These are phyloP conservation scores for Thelonectria discophora DNA, from an alignment of 2,329 filamentous ascomycete genomes.

Conservation along the genomic window DNA sequence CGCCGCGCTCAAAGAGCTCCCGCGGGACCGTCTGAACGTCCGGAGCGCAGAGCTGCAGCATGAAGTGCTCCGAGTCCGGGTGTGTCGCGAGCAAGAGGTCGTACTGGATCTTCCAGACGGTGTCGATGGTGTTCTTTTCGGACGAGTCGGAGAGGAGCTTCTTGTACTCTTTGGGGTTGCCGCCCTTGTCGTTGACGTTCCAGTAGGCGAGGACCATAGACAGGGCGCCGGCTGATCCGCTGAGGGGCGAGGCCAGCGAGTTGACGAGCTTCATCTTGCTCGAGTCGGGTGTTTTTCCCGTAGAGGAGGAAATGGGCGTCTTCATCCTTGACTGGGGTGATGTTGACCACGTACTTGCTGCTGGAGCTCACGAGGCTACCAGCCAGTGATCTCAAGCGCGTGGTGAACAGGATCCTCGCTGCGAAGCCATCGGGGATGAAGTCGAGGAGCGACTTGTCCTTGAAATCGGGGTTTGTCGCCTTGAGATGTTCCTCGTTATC, in stretches of 20 bases:
- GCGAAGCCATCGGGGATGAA: conserved; percentile 10
- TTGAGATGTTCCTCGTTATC: conserved; percentile 4
- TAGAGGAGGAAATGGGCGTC: conserved; percentile 16
- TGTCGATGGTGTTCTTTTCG: background rate
- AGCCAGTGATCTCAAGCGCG: conserved; percentile 4
- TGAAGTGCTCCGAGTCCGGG: background rate
- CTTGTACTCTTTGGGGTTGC: background rate
- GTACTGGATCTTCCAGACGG: conserved; percentile 3
- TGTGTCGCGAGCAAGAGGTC: background rate
- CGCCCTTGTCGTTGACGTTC: background rate
- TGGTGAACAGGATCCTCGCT: conserved; percentile 12
- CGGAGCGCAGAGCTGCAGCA: conserved; percentile 16
- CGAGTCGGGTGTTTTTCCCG: conserved; percentile 1
- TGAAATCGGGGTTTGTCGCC: background rate
- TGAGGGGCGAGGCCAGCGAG: background rate
- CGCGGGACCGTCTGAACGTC: conserved; percentile 16
- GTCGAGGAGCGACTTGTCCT: conserved; percentile 12
- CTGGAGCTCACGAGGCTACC: background rate
- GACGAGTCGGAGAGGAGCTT: background rate
- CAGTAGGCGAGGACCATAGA: conserved; percentile 7
- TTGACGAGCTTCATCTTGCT: conserved; percentile 5
- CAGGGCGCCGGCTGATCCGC: conserved; percentile 4
- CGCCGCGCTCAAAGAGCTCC: background rate
- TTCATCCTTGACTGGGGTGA: background rate
- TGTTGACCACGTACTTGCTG: conserved; percentile 1